Evolutionary conservation across 2,329 filamentous ascomycete species (phyloP).

Genomic region (Lachnellula hyalina): DNA sequence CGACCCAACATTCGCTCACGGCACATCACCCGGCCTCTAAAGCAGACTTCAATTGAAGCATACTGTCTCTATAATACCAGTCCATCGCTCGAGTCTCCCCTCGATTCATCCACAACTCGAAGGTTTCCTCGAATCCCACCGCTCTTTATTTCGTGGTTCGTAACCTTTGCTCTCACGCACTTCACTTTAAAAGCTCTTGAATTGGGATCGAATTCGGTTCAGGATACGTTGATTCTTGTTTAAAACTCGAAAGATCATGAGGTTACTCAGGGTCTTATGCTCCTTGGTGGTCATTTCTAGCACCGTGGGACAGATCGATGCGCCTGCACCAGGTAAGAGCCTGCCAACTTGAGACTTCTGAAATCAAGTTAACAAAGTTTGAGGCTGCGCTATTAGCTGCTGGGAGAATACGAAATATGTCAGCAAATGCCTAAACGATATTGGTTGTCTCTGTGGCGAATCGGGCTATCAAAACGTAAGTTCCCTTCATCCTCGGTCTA

Average conservation of each 20-base stretch:
- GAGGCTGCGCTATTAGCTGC: constrained; percentile 30
- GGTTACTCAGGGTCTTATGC: constrained; percentile 6
- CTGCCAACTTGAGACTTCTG: not conserved
- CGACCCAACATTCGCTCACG: not conserved
- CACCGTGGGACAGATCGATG: constrained; percentile 10
- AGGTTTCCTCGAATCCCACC: not conserved
- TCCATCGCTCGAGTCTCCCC: not conserved
- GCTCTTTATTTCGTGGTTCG: not conserved
- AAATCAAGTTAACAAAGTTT: not conserved
- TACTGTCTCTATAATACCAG: constrained; percentile 11
- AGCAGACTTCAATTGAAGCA: constrained; percentile 3
- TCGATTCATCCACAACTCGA: not conserved
- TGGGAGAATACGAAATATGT: constrained; percentile 35
- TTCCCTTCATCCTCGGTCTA: not conserved
- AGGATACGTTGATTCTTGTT: not conserved
- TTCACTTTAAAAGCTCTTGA: not conserved
- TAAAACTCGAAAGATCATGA: not conserved
- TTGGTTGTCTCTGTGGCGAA: constrained; percentile 31
- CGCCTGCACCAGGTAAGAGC: constrained; percentile 15
- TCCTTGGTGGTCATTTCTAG: constrained; percentile 11
- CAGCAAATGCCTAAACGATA: constrained; percentile 28
- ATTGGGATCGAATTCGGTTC: not conserved
- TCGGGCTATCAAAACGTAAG: constrained; percentile 30
- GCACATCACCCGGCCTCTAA: not conserved
- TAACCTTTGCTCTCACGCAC: not conserved